Evolutionary conservation across 2,329 filamentous ascomycete species (phyloP).

Genomic region (Neurospora sp.): DNA sequence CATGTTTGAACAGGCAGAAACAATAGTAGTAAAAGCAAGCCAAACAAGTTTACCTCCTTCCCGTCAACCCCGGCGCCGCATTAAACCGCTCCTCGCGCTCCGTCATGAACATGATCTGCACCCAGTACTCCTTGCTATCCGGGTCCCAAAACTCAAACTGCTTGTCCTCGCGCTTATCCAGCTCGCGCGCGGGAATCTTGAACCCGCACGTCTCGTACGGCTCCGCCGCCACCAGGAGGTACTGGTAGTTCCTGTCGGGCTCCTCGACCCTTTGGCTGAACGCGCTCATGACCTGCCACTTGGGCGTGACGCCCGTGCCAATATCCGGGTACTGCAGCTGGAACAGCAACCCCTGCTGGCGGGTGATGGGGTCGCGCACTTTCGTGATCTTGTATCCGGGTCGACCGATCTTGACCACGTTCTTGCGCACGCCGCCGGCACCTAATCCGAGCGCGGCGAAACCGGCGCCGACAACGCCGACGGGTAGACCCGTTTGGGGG

Average conservation of each 20-base stretch:
- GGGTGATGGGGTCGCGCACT: conserved; percentile 75
- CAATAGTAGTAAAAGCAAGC: neutral
- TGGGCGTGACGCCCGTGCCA: conserved; percentile 60
- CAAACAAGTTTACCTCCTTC: conserved; percentile 27
- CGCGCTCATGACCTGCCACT: conserved; percentile 94
- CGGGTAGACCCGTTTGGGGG: conserved; percentile 58
- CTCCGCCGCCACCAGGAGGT: conserved; percentile 87
- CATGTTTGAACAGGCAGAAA: neutral
- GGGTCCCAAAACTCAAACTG: conserved; percentile 95
- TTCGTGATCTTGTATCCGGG: conserved; percentile 98
- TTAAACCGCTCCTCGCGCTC: conserved; percentile 88
- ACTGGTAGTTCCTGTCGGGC: conserved; percentile 89
- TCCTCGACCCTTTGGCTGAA: conserved; percentile 95
- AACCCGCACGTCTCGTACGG: conserved; percentile 97
- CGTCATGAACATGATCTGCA: conserved; percentile 97
- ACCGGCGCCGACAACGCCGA: conserved; percentile 67
- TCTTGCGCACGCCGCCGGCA: conserved; percentile 53
- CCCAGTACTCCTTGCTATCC: conserved; percentile 94
- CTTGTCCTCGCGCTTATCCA: conserved; percentile 77
- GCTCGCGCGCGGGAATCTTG: conserved; percentile 87
- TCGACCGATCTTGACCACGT: conserved; percentile 87
- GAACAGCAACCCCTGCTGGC: conserved; percentile 87
- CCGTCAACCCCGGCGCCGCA: conserved; percentile 50
- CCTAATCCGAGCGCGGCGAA: conserved; percentile 45
- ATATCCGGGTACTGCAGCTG: conserved; percentile 95